Conservation (phyloP, 805 yeast species). For the Candida hispaniensis region DNA sequence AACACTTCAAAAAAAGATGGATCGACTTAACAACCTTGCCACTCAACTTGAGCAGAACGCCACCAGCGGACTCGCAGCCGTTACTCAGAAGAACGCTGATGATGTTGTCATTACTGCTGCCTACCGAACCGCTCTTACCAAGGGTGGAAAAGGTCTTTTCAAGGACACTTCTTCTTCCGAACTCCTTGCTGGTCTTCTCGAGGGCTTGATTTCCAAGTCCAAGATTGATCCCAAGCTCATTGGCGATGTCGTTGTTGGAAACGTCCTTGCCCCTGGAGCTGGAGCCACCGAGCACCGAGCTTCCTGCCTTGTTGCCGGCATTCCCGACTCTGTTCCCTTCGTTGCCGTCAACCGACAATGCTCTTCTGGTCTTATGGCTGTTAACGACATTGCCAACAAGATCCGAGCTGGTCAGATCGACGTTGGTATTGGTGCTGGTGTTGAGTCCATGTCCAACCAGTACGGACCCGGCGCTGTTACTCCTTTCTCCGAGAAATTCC, state of each 20-base stretch:
- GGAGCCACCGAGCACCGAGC: slow-evolving; percentile 95
- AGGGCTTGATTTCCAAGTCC: slow-evolving; percentile 46
- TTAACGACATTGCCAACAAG: slow-evolving; percentile 81
- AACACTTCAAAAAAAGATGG: slow-evolving; percentile 24
- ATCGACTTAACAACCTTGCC: slow-evolving; percentile 27
- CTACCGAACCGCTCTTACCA: slow-evolving; percentile 80
- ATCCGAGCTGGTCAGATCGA: slow-evolving; percentile 80
- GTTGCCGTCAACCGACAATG: slow-evolving; percentile 87
- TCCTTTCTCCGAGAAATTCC: slow-evolving; percentile 42
- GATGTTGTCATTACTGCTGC: slow-evolving; percentile 90
- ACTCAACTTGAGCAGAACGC: slow-evolving; percentile 27
- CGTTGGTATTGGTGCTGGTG: slow-evolving; percentile 87
- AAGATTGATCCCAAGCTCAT: slow-evolving; percentile 45
- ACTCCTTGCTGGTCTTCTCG: slow-evolving; percentile 53
- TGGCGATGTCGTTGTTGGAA: slow-evolving; percentile 83
- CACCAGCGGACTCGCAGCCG: slow-evolving; percentile 28
- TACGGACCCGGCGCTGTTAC: slow-evolving; percentile 75
- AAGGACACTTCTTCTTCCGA: slow-evolving; percentile 77
- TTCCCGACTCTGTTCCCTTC: slow-evolving; percentile 71
- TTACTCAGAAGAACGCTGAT: slow-evolving; percentile 54
- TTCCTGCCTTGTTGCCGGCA: slow-evolving; percentile 82
- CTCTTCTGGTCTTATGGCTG: slow-evolving; percentile 86
- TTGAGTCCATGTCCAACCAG: slow-evolving; percentile 84
- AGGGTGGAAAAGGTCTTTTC: slow-evolving; percentile 78
- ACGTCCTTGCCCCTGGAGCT: slow-evolving; percentile 84